A percentile compares a stretch with the other conserved stretches of the same genome.
These are phyloP conservation scores for Areca catechu DNA, from an alignment of 176 grass and related monocot genomes.

Conservation along the genomic window DNA sequence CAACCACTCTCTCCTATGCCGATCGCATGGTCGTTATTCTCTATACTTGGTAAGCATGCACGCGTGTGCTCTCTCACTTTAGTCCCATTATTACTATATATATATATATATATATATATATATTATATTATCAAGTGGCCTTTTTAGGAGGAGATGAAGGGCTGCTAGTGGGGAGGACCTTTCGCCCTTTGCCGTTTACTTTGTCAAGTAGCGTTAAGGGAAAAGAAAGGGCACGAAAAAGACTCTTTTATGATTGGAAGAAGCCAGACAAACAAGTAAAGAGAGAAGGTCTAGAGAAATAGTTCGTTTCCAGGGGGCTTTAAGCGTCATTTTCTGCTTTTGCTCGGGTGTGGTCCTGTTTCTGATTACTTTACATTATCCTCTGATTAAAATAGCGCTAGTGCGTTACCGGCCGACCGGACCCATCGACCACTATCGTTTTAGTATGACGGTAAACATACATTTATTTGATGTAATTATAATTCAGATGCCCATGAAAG, in stretches of 20 bases:
- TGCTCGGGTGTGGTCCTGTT: conserved; percentile 6
- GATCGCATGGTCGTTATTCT: too few species aligned
- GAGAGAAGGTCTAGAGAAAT: not conserved
- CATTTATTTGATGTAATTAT: too few species aligned
- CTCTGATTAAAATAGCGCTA: conserved; percentile 15
- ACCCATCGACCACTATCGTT: not conserved
- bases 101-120: too few species aligned
- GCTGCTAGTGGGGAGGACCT: not conserved
- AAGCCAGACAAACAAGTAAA: too few species aligned
- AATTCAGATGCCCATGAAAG: too few species aligned
- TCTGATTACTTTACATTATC: conserved; percentile 21
- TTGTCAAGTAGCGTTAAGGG: too few species aligned
- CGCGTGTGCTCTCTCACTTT: not conserved
- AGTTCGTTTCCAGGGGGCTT: not conserved
- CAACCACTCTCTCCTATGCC: too few species aligned
- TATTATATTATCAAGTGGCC: not conserved
- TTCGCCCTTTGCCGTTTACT: too few species aligned
- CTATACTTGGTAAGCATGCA: too few species aligned
- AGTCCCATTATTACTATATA: not conserved
- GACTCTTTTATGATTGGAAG: too few species aligned
- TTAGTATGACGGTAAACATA: not conserved
- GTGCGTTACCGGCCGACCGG: not conserved
- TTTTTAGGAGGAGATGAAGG: not conserved
- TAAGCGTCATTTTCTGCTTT: not conserved
- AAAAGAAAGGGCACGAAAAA: too few species aligned